Evolutionary conservation across 192 early-diverging fungal species (phyloP).

Genomic region (Phycomyces nitens): DNA sequence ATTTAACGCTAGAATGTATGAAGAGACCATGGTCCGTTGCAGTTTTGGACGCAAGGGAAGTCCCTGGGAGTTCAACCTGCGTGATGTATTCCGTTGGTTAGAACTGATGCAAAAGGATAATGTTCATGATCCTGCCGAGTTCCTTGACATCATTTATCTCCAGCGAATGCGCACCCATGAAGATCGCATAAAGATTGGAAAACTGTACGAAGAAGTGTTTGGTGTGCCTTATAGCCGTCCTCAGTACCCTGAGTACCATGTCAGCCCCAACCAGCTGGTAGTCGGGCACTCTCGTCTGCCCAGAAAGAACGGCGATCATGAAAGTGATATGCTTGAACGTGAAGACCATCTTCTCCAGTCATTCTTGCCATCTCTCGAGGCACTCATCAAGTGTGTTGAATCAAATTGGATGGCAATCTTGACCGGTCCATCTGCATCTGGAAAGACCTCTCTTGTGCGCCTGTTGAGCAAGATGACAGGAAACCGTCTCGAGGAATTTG

Average conservation of each 20-base stretch:
- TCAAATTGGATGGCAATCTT: slow-evolving; percentile 91
- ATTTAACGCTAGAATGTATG: slow-evolving; percentile 86
- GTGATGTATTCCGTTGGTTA: slow-evolving; percentile 95
- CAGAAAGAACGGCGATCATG: slow-evolving; percentile 34
- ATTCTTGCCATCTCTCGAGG: slow-evolving; percentile 64
- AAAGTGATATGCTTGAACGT: slow-evolving; percentile 35
- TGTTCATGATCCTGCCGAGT: slow-evolving; percentile 58
- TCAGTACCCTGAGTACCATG: slow-evolving; percentile 43
- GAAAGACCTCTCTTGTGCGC: slow-evolving; percentile 87
- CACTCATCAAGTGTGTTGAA: slow-evolving; percentile 84
- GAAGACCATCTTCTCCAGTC: slow-evolving; percentile 65
- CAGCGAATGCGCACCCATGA: slow-evolving; percentile 83
- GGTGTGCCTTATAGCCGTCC: slow-evolving; percentile 34
- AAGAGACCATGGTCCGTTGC: slow-evolving; percentile 76
- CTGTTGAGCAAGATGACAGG: slow-evolving; percentile 80
- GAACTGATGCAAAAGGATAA: slow-evolving; percentile 65
- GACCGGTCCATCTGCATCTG: slow-evolving; percentile 77
- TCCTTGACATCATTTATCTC: slow-evolving; percentile 80
- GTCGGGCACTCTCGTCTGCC: slow-evolving; percentile 62
- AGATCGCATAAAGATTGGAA: slow-evolving; percentile 63
- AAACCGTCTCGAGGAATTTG: slow-evolving; percentile 83
- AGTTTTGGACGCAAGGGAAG: slow-evolving; percentile 70
- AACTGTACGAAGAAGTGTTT: slow-evolving; percentile 57
- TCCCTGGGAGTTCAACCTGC: slow-evolving; percentile 98
- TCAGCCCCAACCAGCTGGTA: slow-evolving; percentile 49